Percentiles rank a stretch among this genome's conserved stretches.
Evolutionary conservation across 306 rosid genomes (phyloP).

Genomic region (Quercus ilex): DNA sequence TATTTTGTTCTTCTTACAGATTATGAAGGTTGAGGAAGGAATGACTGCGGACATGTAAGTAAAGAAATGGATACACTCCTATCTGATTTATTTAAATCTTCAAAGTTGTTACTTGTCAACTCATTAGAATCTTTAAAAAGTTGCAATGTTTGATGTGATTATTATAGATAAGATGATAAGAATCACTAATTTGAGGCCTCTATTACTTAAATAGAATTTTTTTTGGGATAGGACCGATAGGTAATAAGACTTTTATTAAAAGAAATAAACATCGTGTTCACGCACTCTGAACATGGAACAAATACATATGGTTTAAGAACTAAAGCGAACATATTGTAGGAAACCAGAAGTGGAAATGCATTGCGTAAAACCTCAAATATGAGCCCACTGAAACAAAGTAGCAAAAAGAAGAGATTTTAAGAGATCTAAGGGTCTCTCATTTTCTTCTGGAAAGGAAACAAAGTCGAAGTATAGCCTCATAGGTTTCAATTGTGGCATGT

Average conservation of each 20-base stretch:
- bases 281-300: too few relatives aligned
- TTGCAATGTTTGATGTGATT: neutral
- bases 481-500: neutral
- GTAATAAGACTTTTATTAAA: too few relatives aligned
- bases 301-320: too few relatives aligned
- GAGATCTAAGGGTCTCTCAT: too few relatives aligned
- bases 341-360: too few relatives aligned
- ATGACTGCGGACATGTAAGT: conserved; percentile 95
- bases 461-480: neutral
- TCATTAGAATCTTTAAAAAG: neutral
- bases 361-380: too few relatives aligned
- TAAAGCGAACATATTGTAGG: too few relatives aligned
- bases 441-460: neutral
- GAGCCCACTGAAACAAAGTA: too few relatives aligned
- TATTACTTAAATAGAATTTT: neutral
- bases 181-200: neutral
- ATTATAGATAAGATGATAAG: neutral
- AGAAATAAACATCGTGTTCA: too few relatives aligned
- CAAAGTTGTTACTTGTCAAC: neutral
- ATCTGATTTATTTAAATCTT: neutral
- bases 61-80: conserved; percentile 6
- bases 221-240: neutral
- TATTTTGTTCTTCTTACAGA: conserved; percentile 39
- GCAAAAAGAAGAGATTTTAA: too few relatives aligned
- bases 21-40: conserved; percentile 95